phyloP scores from a whole-genome alignment of 768 basidiomycete species.

The Cubamyces lactineus region DNA sequence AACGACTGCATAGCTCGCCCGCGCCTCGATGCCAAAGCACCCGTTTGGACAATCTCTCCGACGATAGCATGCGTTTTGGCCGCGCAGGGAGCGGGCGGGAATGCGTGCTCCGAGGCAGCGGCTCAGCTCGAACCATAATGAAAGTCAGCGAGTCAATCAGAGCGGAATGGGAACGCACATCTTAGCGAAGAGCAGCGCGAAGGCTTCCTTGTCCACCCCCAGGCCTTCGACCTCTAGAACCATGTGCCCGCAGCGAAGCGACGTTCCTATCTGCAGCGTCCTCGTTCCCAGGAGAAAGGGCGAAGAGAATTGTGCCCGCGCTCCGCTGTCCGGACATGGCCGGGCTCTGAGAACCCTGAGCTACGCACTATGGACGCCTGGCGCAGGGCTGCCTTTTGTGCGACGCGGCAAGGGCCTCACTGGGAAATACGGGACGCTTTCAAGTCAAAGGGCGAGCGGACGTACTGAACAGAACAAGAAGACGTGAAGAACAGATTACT shows the following conservation, averaged over 20 bases:
- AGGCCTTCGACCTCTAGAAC: neutral
- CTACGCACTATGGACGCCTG: slow-evolving; percentile 5
- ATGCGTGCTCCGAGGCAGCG: neutral
- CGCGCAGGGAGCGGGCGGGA: neutral
- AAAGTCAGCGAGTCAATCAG: slow-evolving; percentile 20
- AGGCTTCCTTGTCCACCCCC: neutral
- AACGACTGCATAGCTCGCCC: neutral
- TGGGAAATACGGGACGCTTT: slow-evolving; percentile 3
- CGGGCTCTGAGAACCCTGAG: neutral
- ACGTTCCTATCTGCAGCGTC: neutral
- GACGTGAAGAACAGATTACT: slow-evolving; percentile 6
- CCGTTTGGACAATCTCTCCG: neutral
- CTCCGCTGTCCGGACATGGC: slow-evolving; percentile 5
- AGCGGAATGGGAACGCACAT: slow-evolving; percentile 2
- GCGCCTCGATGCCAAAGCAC: neutral
- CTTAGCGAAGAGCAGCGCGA: slow-evolving; percentile 1
- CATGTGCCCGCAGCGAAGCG: slow-evolving; percentile 3
- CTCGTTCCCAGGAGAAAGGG: neutral
- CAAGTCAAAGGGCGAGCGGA: neutral
- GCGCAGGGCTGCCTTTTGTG: slow-evolving; percentile 1
- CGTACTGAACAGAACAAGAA: slow-evolving; percentile 14
- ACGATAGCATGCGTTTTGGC: too few relatives aligned
- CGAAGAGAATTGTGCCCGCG: neutral
- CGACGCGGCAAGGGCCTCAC: slow-evolving; percentile 2
- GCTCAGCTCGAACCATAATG: neutral